These are phyloP conservation scores for Tylopilus sp. DNA, from an alignment of 768 basidiomycete genomes.

Conservation along the genomic window DNA sequence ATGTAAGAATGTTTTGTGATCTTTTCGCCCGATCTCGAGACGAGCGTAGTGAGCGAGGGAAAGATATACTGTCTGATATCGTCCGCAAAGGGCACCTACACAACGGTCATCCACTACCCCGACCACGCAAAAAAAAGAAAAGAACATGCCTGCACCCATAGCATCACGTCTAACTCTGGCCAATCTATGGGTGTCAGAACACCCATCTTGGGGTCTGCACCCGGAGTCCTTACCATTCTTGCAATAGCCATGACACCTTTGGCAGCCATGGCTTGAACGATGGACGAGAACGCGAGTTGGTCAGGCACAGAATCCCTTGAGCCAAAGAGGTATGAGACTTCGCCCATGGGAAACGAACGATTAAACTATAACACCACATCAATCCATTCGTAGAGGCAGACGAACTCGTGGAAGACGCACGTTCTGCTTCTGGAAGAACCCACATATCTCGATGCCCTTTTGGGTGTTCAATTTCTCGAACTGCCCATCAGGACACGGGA, in stretches of 20 bases:
- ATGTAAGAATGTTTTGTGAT: conserved; percentile 78
- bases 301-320: conserved; percentile 61
- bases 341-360: conserved; percentile 77
- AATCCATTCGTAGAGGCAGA: neutral
- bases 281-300: conserved; percentile 83
- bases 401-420: conserved; percentile 37
- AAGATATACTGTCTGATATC: conserved; percentile 89
- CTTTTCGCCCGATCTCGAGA: conserved; percentile 70
- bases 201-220: conserved; percentile 82
- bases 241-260: conserved; percentile 73
- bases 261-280: conserved; percentile 76
- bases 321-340: conserved; percentile 83
- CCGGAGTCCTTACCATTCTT: conserved; percentile 74
- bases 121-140: neutral
- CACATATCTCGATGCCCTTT: conserved; percentile 85
- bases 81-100: conserved; percentile 94
- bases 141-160: conserved; percentile 75
- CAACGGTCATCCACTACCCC: neutral
- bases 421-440: conserved; percentile 69
- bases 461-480: conserved; percentile 71
- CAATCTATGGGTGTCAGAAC: conserved; percentile 62
- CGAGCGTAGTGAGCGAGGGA: conserved; percentile 68
- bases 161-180: conserved; percentile 70
- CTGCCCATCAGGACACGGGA: conserved; percentile 81
- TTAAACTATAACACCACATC: conserved; percentile 56